These are phyloP conservation scores for Astragalus glycyphyllos DNA, from an alignment of 306 rosid species.

Conservation along the genomic window DNA sequence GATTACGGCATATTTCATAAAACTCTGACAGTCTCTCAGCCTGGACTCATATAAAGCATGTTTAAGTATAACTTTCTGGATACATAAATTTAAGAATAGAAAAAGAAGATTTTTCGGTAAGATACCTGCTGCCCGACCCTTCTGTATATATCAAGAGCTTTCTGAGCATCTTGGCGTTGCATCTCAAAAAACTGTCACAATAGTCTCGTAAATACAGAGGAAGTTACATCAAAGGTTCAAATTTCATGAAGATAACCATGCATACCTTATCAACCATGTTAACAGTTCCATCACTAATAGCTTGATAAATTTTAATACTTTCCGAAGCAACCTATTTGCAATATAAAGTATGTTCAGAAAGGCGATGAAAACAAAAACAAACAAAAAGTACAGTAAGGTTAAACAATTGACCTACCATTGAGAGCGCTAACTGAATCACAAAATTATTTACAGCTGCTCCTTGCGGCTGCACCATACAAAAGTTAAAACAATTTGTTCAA, in stretches of 20 bases:
- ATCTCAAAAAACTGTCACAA: constrained; percentile 93
- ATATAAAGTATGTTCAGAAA: constrained; percentile 45
- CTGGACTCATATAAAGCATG: constrained; percentile 52
- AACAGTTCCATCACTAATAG: constrained; percentile 94
- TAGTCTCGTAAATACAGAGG: constrained; percentile 42
- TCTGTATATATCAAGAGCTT: constrained; percentile 87
- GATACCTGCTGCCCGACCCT: constrained; percentile 96
- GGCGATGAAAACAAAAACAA: constrained; percentile 30
- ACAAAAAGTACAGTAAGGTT: constrained; percentile 22
- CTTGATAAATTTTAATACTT: constrained; percentile 92
- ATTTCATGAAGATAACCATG: constrained; percentile 42
- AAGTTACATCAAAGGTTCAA: constrained; percentile 43
- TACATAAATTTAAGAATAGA: constrained; percentile 36
- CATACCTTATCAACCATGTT: constrained; percentile 97
- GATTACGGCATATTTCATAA: constrained; percentile 88
- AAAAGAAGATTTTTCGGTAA: constrained; percentile 12
- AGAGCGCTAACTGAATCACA: constrained; percentile 86
- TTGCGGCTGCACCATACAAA: constrained; percentile 76
- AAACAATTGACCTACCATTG: constrained; percentile 68
- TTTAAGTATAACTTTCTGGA: constrained; percentile 16
- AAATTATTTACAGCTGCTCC: constrained; percentile 92
- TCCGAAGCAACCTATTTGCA: constrained; percentile 85
- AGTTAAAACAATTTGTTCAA: constrained; percentile 17
- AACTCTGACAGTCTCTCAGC: constrained; percentile 94
- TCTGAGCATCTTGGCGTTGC: constrained; percentile 87